Base-by-base conservation (phyloP, 2,329 filamentous ascomycete species). In the Coniochaeta ligniaria region DNA sequence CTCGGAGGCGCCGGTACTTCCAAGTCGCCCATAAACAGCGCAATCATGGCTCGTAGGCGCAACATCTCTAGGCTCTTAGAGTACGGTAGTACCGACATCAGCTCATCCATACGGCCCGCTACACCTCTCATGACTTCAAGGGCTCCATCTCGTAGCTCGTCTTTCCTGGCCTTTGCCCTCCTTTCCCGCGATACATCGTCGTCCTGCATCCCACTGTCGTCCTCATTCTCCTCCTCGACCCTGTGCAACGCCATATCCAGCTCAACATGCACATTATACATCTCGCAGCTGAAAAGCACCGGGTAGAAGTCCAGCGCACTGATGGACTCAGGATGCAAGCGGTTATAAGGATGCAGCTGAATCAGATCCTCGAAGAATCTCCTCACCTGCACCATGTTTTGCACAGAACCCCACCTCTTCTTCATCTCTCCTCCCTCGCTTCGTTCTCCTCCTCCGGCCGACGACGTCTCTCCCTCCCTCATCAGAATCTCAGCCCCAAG, bases 401-500 rank as follows among this genome's bases (percentile, higher is more conserved):
- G 72, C 1, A 78, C 73, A 0, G 71, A 70, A 38, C 78, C 79
- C 80, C 79, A 81, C 61, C 72, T 69, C 5, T 61, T 59, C 17
- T 28, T 63, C 16, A 22, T 63, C 63, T 65, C 31, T n/a, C 26
- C 59, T 3, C 41, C 66, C 47, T 65, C 63, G 28, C 63, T 50
- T 6, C 59, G 59, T 50, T 50, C 58, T 55, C 50, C 58, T 14
- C 22, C 58, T 31, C n/a, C 43, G 24, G 36, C 56, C 59, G 24
- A 50, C 57, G 57, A 52, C 14, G 26, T 69, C 62, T 80, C 76
- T 7, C 79, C 80, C 31, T 80, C 75, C 22, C 35, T 22, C 75
- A 96, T 85, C 60, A 96, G 75, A 22, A 97, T 84, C 74, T 96
- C 93, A 2, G 91, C 91, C 0, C 91, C 92, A 52, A 96, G 82